These are phyloP conservation scores for Chalciporus pseudorubinellus DNA, from an alignment of 768 basidiomycete species.

Conservation along the genomic window DNA sequence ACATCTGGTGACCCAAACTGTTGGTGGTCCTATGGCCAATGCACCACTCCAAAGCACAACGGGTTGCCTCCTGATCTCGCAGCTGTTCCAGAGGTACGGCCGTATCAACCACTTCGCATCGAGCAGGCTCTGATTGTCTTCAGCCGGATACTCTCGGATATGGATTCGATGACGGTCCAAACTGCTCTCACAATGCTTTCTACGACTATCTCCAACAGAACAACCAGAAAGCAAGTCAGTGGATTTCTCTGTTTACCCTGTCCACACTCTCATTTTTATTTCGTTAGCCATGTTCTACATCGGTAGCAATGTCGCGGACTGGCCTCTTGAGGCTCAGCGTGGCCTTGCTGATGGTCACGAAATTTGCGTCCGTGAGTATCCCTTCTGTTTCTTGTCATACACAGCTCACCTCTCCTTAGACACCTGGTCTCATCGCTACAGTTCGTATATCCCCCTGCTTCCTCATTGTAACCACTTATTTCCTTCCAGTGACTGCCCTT, in stretches of 20 bases:
- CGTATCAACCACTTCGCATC: not conserved
- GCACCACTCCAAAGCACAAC: conserved; percentile 45
- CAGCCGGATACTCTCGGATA: conserved; percentile 55
- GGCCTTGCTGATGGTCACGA: conserved; percentile 57
- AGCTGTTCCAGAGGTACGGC: conserved; percentile 46
- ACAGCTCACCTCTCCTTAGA: conserved; percentile 11
- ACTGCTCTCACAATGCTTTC: conserved; percentile 62
- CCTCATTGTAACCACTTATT: not conserved
- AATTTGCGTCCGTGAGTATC: conserved; percentile 55
- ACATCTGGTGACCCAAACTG: conserved; percentile 47
- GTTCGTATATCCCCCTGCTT: conserved; percentile 29
- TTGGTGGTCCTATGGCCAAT: conserved; percentile 40
- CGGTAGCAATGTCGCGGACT: conserved; percentile 55
- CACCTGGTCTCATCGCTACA: conserved; percentile 42
- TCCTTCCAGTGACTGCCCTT: conserved; percentile 47
- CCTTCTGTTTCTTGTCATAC: not conserved
- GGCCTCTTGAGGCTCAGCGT: conserved; percentile 55
- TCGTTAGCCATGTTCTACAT: conserved; percentile 58
- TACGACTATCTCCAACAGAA: conserved; percentile 51
- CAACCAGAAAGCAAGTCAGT: conserved; percentile 61
- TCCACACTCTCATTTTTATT: not conserved
- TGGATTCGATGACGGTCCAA: conserved; percentile 65
- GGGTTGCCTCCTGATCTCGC: conserved; percentile 45
- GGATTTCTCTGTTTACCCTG: not conserved
- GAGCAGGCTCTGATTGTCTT: not conserved